Conservation (phyloP, 2,329 filamentous ascomycete genomes). For the Exophiala calicioides region DNA sequence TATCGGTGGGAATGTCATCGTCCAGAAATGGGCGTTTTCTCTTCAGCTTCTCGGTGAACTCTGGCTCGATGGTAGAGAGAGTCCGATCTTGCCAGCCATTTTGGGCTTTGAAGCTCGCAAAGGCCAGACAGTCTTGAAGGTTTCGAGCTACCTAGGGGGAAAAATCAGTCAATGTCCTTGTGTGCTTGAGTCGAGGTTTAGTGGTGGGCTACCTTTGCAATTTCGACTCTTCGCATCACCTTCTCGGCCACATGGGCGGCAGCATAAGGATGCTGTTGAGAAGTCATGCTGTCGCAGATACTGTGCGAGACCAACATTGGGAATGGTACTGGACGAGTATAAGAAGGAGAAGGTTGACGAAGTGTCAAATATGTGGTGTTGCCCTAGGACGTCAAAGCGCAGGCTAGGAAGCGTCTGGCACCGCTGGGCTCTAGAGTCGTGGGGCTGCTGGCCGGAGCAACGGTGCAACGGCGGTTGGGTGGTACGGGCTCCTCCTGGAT, state of each 20-base stretch:
- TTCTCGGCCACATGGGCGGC: constrained; percentile 54
- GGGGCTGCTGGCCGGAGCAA: constrained; percentile 24
- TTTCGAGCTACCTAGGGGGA: constrained; percentile 80
- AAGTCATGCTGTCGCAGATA: constrained; percentile 40
- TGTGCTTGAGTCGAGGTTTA: constrained; percentile 22
- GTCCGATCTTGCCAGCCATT: constrained; percentile 92
- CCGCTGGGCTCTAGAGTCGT: constrained; percentile 23
- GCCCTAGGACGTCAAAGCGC: constrained; percentile 27
- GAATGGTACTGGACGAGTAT: constrained; percentile 11
- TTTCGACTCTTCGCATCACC: constrained; percentile 71
- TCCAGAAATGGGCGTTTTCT: constrained; percentile 66
- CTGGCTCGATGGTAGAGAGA: constrained; percentile 81
- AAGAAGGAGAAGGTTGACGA: constrained; percentile 23
- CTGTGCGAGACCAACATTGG: constrained; percentile 30
- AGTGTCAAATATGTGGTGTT: constrained; percentile 28
- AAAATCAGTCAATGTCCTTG: constrained; percentile 27
- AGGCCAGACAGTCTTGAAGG: constrained; percentile 87
- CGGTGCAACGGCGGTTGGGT: constrained; percentile 17
- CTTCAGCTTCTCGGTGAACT: constrained; percentile 75
- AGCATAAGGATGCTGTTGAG: constrained; percentile 34
- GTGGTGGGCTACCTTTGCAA: constrained; percentile 64
- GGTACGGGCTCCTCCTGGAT: constrained; percentile 9
- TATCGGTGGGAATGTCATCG: constrained; percentile 82
- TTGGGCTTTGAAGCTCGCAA: constrained; percentile 96
- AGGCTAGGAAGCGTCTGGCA: constrained; percentile 28